Evolutionary conservation across 2,329 filamentous ascomycete species (phyloP).

Genomic region (Neofusicoccum sp.): DNA sequence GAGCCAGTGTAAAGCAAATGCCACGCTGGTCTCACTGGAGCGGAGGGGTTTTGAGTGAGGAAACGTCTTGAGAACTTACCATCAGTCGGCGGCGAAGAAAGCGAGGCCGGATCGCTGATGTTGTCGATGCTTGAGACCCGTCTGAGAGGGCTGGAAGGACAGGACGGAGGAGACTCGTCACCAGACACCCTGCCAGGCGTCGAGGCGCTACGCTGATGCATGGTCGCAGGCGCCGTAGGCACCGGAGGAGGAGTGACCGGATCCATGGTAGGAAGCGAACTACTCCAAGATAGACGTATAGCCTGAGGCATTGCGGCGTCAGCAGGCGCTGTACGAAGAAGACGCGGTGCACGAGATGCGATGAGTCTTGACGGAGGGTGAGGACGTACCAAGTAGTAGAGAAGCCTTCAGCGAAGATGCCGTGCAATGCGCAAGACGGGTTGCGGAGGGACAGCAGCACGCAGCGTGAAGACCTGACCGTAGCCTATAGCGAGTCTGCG

Average conservation of each 20-base stretch:
- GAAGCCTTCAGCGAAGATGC: not conserved
- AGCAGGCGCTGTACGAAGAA: not conserved
- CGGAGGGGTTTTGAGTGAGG: no score
- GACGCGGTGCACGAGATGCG: no score
- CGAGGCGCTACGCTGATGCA: not conserved
- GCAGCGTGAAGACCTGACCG: not conserved
- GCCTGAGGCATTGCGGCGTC: not conserved
- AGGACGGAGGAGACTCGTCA: not conserved
- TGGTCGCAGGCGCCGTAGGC: not conserved
- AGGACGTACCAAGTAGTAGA: not conserved
- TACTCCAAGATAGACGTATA: not conserved
- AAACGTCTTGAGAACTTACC: not conserved
- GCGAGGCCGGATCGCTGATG: not conserved
- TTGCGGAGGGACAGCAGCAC: not conserved
- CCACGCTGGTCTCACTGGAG: no score
- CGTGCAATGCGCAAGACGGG: not conserved
- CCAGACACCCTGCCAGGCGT: not conserved
- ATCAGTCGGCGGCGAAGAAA: not conserved
- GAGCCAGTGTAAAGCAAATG: no score
- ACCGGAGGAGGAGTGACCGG: not conserved
- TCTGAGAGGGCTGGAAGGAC: not conserved
- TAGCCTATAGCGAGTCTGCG: not conserved
- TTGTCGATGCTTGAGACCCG: not conserved
- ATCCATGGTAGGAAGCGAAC: not conserved
- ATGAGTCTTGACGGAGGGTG: not conserved